phyloP scores from a whole-genome alignment of 768 basidiomycete species.

The Mycena leptocephala region DNA sequence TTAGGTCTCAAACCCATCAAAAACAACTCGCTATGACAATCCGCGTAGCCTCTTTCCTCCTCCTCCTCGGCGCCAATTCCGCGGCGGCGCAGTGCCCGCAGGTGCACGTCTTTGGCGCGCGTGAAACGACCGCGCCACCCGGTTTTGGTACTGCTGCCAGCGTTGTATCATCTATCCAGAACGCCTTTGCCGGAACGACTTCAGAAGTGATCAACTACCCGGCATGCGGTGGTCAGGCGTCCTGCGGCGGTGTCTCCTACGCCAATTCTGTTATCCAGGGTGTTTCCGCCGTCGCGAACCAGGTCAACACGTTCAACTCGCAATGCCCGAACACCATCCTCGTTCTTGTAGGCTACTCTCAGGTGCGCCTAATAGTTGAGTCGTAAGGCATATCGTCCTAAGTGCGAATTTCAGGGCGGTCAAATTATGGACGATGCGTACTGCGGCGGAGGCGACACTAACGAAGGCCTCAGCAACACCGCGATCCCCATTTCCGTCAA shows the following conservation, averaged over 20 bases:
- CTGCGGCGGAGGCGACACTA: constrained; percentile 52
- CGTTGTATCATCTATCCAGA: constrained; percentile 47
- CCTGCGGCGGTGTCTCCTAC: constrained; percentile 51
- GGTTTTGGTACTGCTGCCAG: constrained; percentile 50
- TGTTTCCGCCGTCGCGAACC: constrained; percentile 47
- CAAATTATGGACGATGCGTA: constrained; percentile 54
- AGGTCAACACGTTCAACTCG: constrained; percentile 52
- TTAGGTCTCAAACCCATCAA: neutral
- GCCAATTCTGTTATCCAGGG: constrained; percentile 49
- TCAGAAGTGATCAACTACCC: constrained; percentile 53
- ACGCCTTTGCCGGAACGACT: constrained; percentile 48
- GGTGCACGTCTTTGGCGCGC: constrained; percentile 54
- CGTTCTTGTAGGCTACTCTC: constrained; percentile 53
- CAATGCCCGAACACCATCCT: constrained; percentile 50
- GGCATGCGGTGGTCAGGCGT: constrained; percentile 53
- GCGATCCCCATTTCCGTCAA: constrained; percentile 49
- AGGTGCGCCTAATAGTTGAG: constrained; percentile 34
- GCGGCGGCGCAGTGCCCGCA: constrained; percentile 45
- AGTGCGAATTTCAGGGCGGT: constrained; percentile 43
- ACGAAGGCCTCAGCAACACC: constrained; percentile 47
- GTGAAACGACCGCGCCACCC: constrained; percentile 50
- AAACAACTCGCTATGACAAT: constrained; percentile 15
- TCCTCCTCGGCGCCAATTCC: constrained; percentile 29
- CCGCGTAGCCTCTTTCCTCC: constrained; percentile 27
- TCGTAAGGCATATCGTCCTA: neutral